Evolutionary conservation across 805 yeast species (phyloP), one percentile per base, ranked within the genome.

Genomic region (Yamadazyma nakazawae): DNA sequence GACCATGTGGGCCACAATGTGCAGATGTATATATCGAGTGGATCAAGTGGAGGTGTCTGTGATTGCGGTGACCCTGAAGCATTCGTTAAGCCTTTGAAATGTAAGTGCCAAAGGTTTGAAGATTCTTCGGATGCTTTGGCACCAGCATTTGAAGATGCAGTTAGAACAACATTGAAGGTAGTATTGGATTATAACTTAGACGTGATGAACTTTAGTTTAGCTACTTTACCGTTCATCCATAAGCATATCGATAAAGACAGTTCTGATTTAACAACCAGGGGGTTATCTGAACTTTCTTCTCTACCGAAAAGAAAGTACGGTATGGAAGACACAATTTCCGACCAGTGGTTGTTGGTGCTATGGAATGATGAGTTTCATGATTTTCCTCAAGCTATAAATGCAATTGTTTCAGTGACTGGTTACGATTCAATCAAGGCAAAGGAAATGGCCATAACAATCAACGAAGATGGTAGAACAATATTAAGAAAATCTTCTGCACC

Each of bases 321-420:
- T 0, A 61, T 52, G 0, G 50, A 42, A 9, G 79, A 74, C 52
- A 18, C 17, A 8, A 72, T 75, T 53, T 49, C 70, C 1, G 47
- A 68, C 12, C 40, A 43, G 35, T 82, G 76, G 67, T 64, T 70
- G 36, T 67, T 85, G 28, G 58, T 83, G 18, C 68, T 85, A n/a
- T 87, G 91, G 85, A 87, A 87, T 60, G 95, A 87, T 58, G 94
- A 87, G 56, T 74, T 71, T 53, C 94, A 87, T 56, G 78, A 80
- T 54, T 78, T 75, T 53, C 68, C 73, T 2, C 78, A 79, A 47
- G 87, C 87, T 1, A 69, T 67, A 14, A 60, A 63, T 11, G 79
- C 81, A 3, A 70, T 82, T 32, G 53, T 54, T 4, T 59, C 60
- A 1, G 73, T 73, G 1, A 57, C 66, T 0, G 67, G 62, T 0